Conservation (phyloP, 164 flowering plant species). For the Brasenia schreberi region DNA sequence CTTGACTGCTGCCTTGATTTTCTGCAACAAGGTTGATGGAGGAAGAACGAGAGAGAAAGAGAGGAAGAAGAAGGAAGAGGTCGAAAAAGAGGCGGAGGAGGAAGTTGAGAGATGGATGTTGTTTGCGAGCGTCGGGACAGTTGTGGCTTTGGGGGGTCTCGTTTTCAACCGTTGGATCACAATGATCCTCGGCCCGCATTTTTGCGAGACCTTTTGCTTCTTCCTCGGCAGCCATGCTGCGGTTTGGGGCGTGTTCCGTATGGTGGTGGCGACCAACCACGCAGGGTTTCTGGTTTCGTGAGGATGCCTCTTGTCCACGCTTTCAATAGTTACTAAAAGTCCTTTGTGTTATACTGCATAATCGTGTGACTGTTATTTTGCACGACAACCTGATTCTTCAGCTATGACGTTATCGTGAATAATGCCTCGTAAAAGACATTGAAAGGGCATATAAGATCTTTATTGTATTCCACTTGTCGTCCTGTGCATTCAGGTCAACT, state of each 20-base stretch:
- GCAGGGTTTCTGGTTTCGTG: background rate
- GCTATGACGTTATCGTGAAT: too few relatives aligned
- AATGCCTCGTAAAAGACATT: too few relatives aligned
- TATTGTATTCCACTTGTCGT: too few relatives aligned
- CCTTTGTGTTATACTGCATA: too few relatives aligned
- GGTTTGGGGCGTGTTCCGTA: background rate
- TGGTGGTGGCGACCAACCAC: background rate
- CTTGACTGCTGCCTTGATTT: background rate
- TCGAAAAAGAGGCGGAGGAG: background rate
- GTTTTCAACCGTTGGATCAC: background rate
- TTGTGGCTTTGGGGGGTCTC: background rate
- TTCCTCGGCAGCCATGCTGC: background rate
- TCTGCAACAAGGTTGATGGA: background rate
- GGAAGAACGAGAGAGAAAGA: background rate
- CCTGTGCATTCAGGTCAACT: too few relatives aligned
- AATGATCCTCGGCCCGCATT: background rate
- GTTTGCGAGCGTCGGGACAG: background rate
- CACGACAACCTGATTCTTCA: too few relatives aligned
- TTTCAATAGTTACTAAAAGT: too few relatives aligned
- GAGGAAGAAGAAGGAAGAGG: background rate
- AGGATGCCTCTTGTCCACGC: too few relatives aligned
- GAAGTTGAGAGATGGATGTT: background rate
- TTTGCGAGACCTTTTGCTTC: background rate
- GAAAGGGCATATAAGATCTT: too few relatives aligned
- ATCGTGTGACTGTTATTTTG: too few relatives aligned